A percentile compares a stretch with the other conserved stretches of the same genome.
phyloP scores from a whole-genome alignment of 352 stramenopile species.

The Pythium vanterpoolii region DNA sequence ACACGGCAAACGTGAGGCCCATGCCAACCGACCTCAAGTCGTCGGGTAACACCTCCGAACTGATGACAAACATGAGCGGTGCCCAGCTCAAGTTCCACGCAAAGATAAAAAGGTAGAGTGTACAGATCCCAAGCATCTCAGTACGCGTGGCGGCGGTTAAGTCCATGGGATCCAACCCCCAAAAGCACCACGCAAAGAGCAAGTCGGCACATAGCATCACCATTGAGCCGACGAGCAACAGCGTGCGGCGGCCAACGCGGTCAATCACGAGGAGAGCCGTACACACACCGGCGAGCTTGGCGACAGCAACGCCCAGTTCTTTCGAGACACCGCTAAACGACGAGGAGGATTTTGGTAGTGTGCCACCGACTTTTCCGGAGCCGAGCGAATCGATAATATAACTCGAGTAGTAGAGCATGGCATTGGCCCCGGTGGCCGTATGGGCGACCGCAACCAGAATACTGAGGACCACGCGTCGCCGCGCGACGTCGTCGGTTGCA shows the following conservation, averaged over 20 bases:
- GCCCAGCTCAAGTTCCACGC: conserved; percentile 77
- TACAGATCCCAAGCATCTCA: conserved; percentile 49
- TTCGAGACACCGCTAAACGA: conserved; percentile 34
- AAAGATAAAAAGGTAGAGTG: conserved; percentile 71
- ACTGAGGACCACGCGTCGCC: conserved; percentile 53
- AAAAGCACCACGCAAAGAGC: conserved; percentile 53
- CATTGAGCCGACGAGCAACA: conserved; percentile 53
- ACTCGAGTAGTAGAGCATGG: conserved; percentile 81
- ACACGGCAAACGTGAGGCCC: conserved; percentile 67
- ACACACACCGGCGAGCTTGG: conserved; percentile 63
- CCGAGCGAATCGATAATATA: conserved; percentile 59
- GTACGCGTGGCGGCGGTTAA: not conserved
- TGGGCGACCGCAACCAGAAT: conserved; percentile 59
- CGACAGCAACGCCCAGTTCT: conserved; percentile 58
- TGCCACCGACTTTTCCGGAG: conserved; percentile 4
- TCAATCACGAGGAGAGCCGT: conserved; percentile 50
- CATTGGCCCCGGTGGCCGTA: conserved; percentile 62
- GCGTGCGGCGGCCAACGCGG: conserved; percentile 48
- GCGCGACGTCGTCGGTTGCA: conserved; percentile 30
- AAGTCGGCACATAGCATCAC: conserved; percentile 53
- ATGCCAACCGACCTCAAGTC: conserved; percentile 73
- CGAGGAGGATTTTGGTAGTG: too few relatives aligned
- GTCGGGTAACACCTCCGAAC: conserved; percentile 59
- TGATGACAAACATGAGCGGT: conserved; percentile 74
- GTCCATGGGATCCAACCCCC: conserved; percentile 23